These are phyloP conservation scores for Triticum timopheevii DNA, from an alignment of 176 grass and related monocot genomes.

Conservation along the genomic window DNA sequence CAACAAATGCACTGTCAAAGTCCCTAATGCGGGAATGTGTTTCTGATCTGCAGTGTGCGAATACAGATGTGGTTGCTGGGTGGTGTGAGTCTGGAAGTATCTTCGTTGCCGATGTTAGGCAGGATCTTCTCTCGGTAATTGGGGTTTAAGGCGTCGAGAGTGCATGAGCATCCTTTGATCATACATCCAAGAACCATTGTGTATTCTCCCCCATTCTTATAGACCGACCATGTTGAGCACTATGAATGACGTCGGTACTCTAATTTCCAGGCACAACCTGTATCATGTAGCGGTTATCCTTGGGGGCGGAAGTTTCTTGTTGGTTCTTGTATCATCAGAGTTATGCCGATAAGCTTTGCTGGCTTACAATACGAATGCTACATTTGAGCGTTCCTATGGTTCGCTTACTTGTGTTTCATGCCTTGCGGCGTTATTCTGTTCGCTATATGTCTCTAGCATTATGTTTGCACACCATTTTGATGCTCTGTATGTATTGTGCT, in stretches of 20 bases:
- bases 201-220: neutral
- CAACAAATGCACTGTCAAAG: neutral
- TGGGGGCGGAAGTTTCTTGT: neutral
- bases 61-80: slow-evolving; percentile 69
- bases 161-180: neutral
- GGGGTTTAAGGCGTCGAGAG: neutral
- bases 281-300: neutral
- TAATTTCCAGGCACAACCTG: neutral
- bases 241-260: neutral
- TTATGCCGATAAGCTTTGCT: neutral
- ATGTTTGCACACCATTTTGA: neutral
- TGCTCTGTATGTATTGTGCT: neutral
- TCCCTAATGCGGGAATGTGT: neutral
- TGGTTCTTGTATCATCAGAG: neutral
- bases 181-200: neutral
- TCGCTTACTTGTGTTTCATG: neutral
- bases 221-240: neutral
- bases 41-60: slow-evolving; percentile 48
- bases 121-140: neutral
- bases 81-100: slow-evolving; percentile 86
- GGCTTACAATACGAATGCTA: neutral
- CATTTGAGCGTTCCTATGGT: neutral
- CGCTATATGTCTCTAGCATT: neutral
- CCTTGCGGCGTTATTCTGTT: neutral
- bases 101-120: slow-evolving; percentile 68